Base-by-base conservation (phyloP, 768 basidiomycete species). In the Termitomyces sp. region DNA sequence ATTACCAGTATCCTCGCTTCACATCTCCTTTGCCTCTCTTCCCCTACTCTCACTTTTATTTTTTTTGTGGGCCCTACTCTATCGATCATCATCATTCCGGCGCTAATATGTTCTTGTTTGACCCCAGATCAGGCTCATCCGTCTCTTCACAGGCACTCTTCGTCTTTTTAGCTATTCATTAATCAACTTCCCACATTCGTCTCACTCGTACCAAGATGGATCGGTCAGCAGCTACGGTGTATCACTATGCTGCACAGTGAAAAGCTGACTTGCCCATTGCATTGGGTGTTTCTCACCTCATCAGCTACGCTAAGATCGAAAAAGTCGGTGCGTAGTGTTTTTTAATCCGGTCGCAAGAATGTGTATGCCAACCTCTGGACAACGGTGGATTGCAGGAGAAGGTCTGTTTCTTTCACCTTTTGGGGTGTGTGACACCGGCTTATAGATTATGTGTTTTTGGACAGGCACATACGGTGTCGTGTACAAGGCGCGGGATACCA, bases 401-500 rank as follows among this genome's bases (percentile, higher is more conserved):
- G 81, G 82, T 81, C 55, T 68, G 75, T 70, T 42, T 42, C n/a
- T 42, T 42, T 36, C 11, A n/a, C 16, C n/a, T 18, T 16, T 11
- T 16, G 16, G 24, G 24, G 6, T 33, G 47, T 41, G 51, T 53
- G 44, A 53, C 55, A 42, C 7, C 60, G 57, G 55, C 54, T 68
- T 45, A 59, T 55, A 61, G 48, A 30, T 42, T 31, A 30, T 45
- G 36, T 57, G 57, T 47, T 33, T 57, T 56, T 54, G 61, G 57
- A 54, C 69, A 98, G 96, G 96, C 65, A 98, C 96, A 27, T 98
- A 98, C 65, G 96, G 96, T 58, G 96, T 98, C 54, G 96, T 98
- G 22, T 98, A 98, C 82, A 97, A 98, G 74, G 96, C 96, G 42
- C 84, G 86, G 64, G 95, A 98, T 70, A 75, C 85, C 62, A 81